Evolutionary conservation across 2,329 filamentous ascomycete species (phyloP).

Genomic region (Hypoxylon sp.): DNA sequence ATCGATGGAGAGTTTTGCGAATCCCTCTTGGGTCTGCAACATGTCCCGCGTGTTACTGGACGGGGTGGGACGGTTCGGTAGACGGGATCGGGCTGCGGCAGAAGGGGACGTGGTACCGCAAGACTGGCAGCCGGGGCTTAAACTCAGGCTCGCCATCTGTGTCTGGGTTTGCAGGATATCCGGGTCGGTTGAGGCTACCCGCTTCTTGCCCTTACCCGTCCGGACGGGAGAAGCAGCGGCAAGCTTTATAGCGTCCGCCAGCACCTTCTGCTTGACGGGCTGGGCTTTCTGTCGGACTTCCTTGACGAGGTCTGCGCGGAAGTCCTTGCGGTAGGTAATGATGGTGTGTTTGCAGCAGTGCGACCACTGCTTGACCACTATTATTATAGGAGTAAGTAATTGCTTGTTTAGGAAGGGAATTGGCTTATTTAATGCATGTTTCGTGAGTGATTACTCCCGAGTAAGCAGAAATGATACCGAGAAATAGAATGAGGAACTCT

Average conservation of each 20-base stretch:
- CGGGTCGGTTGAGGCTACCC: neutral
- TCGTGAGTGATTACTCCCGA: too few relatives aligned
- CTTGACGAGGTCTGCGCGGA: conserved; percentile 12
- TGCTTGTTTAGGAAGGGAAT: too few relatives aligned
- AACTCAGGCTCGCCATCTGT: neutral
- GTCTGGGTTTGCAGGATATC: neutral
- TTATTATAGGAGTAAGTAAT: too few relatives aligned
- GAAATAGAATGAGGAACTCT: too few relatives aligned
- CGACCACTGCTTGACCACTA: conserved; percentile 21
- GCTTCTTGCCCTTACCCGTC: neutral
- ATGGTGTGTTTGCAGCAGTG: conserved; percentile 7
- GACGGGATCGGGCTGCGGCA: too few relatives aligned
- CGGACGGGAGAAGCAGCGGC: too few relatives aligned
- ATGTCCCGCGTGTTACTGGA: neutral
- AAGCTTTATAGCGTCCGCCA: neutral
- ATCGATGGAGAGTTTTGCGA: too few relatives aligned
- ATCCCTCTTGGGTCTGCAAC: too few relatives aligned
- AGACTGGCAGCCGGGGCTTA: neutral
- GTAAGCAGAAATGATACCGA: too few relatives aligned
- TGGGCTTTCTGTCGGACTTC: conserved; percentile 1
- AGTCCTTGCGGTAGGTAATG: conserved; percentile 4
- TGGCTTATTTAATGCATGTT: too few relatives aligned
- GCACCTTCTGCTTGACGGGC: conserved; percentile 8
- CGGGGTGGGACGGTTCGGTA: neutral
- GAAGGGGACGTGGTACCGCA: too few relatives aligned